A percentile compares a stretch with the other conserved stretches of the same genome.
These are phyloP conservation scores for Geosmithia flava DNA, from an alignment of 2,329 filamentous ascomycete species.

Conservation along the genomic window DNA sequence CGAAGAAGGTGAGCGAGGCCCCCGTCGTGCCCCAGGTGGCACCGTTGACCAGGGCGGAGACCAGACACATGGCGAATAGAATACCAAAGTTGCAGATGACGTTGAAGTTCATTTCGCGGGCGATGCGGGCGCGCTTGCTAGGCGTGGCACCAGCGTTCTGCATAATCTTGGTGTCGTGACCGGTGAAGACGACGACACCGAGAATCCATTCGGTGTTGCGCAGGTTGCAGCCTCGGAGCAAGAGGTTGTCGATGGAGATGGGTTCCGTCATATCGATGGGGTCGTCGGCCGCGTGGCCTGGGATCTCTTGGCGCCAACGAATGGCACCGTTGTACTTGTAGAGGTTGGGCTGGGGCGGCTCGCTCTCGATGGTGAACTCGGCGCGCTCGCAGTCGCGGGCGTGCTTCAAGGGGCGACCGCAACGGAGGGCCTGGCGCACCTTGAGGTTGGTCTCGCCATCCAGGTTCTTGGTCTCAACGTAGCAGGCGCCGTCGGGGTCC, in stretches of 20 bases:
- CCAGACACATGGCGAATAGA: conserved; percentile 77
- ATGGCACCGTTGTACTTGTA: conserved; percentile 91
- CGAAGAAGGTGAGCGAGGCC: conserved; percentile 70
- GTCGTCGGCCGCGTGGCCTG: conserved; percentile 47
- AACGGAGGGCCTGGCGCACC: conserved; percentile 81
- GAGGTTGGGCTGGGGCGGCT: conserved; percentile 81
- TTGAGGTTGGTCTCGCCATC: conserved; percentile 98
- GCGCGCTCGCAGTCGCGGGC: conserved; percentile 85
- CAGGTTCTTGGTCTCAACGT: conserved; percentile 95
- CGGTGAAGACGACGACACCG: conserved; percentile 87
- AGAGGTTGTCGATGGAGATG: conserved; percentile 86
- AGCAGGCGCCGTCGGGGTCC: conserved; percentile 87
- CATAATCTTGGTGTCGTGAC: conserved; percentile 98
- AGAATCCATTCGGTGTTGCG: conserved; percentile 95
- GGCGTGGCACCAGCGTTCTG: conserved; percentile 94
- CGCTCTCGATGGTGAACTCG: conserved; percentile 81
- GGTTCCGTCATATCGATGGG: conserved; percentile 78
- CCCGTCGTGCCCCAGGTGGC: conserved; percentile 64
- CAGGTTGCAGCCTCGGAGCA: conserved; percentile 85
- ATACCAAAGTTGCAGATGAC: conserved; percentile 94
- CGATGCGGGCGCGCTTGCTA: conserved; percentile 83
- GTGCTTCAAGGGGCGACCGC: conserved; percentile 70
- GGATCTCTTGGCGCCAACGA: conserved; percentile 68
- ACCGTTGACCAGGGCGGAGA: conserved; percentile 77
- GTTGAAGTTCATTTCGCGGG: conserved; percentile 91